Conservation (phyloP, 768 basidiomycete species). For the Psilocybe cubensis region DNA sequence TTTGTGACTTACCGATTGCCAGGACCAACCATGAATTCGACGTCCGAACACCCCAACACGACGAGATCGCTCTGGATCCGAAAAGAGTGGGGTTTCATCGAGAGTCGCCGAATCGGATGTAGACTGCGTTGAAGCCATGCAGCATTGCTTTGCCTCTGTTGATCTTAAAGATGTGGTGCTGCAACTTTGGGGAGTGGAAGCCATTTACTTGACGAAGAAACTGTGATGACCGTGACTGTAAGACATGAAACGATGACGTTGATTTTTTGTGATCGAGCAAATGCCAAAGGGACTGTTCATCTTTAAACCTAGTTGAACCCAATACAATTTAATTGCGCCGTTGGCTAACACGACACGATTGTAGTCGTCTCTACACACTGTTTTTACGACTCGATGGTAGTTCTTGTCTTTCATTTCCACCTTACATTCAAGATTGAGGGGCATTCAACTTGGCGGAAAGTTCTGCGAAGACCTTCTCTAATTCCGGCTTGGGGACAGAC, state of each 20-base stretch:
- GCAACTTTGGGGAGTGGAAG: neutral
- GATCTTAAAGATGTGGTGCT: neutral
- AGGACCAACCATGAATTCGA: constrained; percentile 54
- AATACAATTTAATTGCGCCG: too few species aligned
- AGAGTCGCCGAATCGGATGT: neutral
- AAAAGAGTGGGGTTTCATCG: neutral
- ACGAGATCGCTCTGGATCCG: neutral
- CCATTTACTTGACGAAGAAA: neutral
- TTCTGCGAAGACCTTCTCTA: constrained; percentile 61
- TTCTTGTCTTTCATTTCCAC: neutral
- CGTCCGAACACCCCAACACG: constrained; percentile 39
- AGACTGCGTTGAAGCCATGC: neutral
- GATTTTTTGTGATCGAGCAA: neutral
- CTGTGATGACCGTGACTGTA: neutral
- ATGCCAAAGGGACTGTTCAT: neutral
- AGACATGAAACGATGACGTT: neutral
- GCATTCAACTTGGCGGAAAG: constrained; percentile 41
- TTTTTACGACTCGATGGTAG: neutral
- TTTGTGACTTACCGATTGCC: constrained; percentile 47
- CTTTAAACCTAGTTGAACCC: neutral
- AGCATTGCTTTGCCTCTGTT: neutral
- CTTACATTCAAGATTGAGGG: constrained; percentile 5
- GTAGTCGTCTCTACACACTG: neutral
- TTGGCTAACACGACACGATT: too few species aligned
- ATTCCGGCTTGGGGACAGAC: constrained; percentile 61